These are phyloP conservation scores for Fusarium sp. DNA, from an alignment of 2,329 filamentous ascomycete genomes.

Conservation along the genomic window DNA sequence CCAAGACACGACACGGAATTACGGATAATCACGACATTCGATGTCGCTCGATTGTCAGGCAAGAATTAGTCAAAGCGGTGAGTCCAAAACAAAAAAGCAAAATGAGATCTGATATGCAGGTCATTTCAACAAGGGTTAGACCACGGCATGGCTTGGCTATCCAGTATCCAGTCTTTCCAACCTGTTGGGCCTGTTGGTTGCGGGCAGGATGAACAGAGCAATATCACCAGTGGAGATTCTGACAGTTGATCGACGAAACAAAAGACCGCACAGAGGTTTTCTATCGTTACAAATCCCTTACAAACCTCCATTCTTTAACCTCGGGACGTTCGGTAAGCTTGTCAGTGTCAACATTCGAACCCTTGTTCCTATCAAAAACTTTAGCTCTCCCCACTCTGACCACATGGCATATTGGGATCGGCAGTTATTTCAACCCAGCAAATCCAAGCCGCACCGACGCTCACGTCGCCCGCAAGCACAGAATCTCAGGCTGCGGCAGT, in stretches of 20 bases:
- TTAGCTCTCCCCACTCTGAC: not conserved
- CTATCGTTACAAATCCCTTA: not conserved
- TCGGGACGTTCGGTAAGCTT: not conserved
- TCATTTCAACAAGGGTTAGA: not conserved
- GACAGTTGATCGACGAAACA: not conserved
- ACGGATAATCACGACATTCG: not conserved
- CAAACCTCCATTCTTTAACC: not conserved
- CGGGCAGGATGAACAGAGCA: too few species aligned
- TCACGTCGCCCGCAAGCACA: not conserved
- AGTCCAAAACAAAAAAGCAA: not conserved
- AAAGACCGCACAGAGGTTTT: not conserved
- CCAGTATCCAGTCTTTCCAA: not conserved
- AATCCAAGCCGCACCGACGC: not conserved
- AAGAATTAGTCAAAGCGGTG: not conserved
- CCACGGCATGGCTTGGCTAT: not conserved
- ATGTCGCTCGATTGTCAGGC: not conserved
- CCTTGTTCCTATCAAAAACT: not conserved
- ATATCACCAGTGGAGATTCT: not conserved
- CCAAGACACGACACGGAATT: not conserved
- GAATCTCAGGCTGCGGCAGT: not conserved
- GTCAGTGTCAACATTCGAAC: not conserved
- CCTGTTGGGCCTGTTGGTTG: not conserved
- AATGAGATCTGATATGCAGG: not conserved
- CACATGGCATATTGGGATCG: slow-evolving; percentile 4
- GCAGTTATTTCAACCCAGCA: not conserved